A percentile compares a stretch with the other conserved stretches of the same genome.
phyloP scores from a whole-genome alignment of 805 yeast species.

The Blastobotrys attinorum region DNA sequence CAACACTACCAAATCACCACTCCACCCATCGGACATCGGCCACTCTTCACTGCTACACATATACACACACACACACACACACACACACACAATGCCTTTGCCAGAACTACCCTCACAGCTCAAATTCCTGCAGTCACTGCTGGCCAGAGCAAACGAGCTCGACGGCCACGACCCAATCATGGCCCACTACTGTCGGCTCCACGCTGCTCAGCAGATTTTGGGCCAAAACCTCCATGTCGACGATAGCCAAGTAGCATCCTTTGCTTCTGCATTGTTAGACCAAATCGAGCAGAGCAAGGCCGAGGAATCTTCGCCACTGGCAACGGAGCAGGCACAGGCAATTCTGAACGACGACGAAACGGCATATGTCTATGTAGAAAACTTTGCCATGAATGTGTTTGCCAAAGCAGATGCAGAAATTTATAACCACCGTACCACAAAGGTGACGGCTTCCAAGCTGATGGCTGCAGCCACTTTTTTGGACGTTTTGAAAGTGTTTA shows the following conservation, averaged over 20 bases:
- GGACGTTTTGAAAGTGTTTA: constrained; percentile 39
- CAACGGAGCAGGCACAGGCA: constrained; percentile 30
- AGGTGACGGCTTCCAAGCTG: constrained; percentile 43
- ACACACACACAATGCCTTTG: background rate
- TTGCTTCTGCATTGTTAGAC: constrained; percentile 58
- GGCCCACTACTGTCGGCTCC: constrained; percentile 62
- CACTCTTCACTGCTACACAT: background rate
- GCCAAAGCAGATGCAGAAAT: constrained; percentile 44
- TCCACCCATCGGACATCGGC: background rate
- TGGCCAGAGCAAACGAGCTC: constrained; percentile 39
- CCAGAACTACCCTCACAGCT: constrained; percentile 19
- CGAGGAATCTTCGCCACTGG: constrained; percentile 31
- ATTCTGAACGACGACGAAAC: constrained; percentile 54
- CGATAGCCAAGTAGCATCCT: constrained; percentile 47
- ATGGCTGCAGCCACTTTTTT: constrained; percentile 49
- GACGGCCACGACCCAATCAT: constrained; percentile 53
- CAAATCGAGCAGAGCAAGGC: constrained; percentile 54
- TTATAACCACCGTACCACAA: constrained; percentile 35
- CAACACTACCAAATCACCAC: too few relatives aligned
- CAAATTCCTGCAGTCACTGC: constrained; percentile 21
- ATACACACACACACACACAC: background rate
- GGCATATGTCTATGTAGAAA: constrained; percentile 46
- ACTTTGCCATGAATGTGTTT: constrained; percentile 54
- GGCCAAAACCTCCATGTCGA: constrained; percentile 49
- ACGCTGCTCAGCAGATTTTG: constrained; percentile 68